phyloP scores from a whole-genome alignment of 257 asterid species.

The Fraxinus americana region DNA sequence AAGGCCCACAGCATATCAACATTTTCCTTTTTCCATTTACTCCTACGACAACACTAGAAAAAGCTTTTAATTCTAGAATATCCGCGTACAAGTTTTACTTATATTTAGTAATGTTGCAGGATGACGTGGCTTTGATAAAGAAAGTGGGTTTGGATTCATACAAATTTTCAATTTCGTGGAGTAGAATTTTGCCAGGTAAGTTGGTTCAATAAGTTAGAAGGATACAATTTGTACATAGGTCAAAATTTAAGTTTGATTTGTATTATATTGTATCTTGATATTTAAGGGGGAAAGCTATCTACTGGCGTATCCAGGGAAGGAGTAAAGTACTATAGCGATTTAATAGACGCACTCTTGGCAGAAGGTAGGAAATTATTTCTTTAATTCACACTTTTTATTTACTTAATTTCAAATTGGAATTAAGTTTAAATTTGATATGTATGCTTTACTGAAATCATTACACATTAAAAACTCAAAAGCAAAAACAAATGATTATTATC shows the following conservation, averaged over 20 bases:
- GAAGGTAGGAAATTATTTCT: slow-evolving; percentile 15
- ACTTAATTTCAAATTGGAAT: too few relatives aligned
- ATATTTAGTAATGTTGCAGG: slow-evolving; percentile 12
- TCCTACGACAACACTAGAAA: too few relatives aligned
- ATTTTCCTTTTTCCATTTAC: too few relatives aligned
- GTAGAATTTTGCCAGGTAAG: slow-evolving; percentile 30
- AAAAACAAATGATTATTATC: not conserved
- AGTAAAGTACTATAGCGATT: slow-evolving; percentile 27
- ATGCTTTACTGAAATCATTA: not conserved
- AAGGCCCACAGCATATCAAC: too few relatives aligned
- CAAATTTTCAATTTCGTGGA: slow-evolving; percentile 33
- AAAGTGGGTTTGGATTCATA: slow-evolving; percentile 6
- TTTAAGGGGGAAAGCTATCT: slow-evolving; percentile 21
- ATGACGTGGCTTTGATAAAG: slow-evolving; percentile 18
- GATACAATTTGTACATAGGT: not conserved
- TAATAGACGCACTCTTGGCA: slow-evolving; percentile 31
- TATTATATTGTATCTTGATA: too few relatives aligned
- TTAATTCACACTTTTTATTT: too few relatives aligned
- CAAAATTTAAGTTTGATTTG: too few relatives aligned
- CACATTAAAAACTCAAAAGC: not conserved
- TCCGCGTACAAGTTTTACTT: not conserved
- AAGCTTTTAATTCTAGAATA: not conserved
- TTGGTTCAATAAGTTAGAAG: too few relatives aligned
- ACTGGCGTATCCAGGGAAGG: slow-evolving; percentile 28
- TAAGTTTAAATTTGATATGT: too few relatives aligned